Percentiles rank a stretch among this genome's conserved stretches.
Evolutionary conservation across 768 basidiomycete species (phyloP).

Genomic region (Kwoniella sp.): DNA sequence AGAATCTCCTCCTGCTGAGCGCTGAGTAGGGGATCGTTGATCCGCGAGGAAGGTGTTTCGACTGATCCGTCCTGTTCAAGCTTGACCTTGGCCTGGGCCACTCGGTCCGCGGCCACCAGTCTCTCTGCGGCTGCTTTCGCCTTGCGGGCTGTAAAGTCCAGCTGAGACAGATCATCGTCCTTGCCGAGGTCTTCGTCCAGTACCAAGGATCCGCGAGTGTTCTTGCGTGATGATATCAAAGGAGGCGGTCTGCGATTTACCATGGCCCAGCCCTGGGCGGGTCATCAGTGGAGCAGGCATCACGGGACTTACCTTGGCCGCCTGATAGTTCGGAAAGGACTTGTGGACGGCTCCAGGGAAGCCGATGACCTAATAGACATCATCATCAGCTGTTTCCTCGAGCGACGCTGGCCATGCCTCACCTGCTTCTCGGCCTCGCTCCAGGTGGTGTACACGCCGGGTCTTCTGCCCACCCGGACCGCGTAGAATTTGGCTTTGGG

Average conservation of each 20-base stretch:
- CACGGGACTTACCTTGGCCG: constrained; percentile 27
- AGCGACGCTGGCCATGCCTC: not conserved
- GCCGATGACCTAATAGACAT: constrained; percentile 6
- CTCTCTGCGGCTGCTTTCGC: not conserved
- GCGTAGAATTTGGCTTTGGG: constrained; percentile 29
- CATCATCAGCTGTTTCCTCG: not conserved
- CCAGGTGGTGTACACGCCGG: constrained; percentile 39
- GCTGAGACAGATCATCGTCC: too few relatives aligned
- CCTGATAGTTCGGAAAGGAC: constrained; percentile 15
- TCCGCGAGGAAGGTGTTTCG: not conserved
- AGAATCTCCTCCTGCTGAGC: constrained; percentile 32
- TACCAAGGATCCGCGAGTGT: too few relatives aligned
- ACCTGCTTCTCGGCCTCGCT: constrained; percentile 33
- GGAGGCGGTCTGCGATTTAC: not conserved
- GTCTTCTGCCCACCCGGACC: constrained; percentile 27
- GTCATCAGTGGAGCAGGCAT: not conserved
- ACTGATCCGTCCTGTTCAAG: too few relatives aligned
- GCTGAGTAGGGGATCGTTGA: constrained; percentile 17
- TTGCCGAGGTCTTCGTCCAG: not conserved
- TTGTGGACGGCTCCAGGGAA: constrained; percentile 33
- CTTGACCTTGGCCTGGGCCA: too few relatives aligned
- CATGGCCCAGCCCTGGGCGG: not conserved
- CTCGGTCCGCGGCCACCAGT: not conserved
- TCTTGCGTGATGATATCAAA: too few relatives aligned
- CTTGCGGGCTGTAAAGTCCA: not conserved